Conservation (phyloP, 495 filamentous ascomycete genomes). For the Paragyromitra xinjiangensis region DNA sequence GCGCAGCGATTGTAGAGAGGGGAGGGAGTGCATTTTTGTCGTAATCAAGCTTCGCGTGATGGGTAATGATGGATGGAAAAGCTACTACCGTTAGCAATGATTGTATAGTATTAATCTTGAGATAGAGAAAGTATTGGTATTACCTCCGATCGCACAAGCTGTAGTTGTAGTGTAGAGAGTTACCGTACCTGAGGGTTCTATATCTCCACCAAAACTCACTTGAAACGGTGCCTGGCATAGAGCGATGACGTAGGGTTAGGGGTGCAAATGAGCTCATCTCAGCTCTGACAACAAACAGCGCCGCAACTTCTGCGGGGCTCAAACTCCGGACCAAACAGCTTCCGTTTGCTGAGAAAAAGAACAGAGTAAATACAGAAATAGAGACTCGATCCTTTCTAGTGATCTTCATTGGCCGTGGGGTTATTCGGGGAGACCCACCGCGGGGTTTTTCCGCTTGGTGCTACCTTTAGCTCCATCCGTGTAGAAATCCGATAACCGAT, state of each 20-base stretch:
- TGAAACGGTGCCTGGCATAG: not conserved
- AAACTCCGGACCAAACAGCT: not conserved
- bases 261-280: not conserved
- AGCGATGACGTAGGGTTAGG: slow-evolving; percentile 7
- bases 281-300: not conserved
- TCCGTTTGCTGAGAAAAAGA: not conserved
- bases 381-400: not conserved
- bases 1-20: slow-evolving; percentile 86
- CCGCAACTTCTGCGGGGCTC: not conserved
- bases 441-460: not conserved
- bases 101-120: slow-evolving; percentile 36
- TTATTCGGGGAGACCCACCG: not conserved
- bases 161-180: not conserved
- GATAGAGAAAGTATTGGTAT: not conserved
- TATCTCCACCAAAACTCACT: not conserved
- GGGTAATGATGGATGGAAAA: not conserved
- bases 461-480: not conserved
- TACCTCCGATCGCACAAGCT: too few species aligned
- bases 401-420: not conserved
- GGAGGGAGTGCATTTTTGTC: slow-evolving; percentile 87
- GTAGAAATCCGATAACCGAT: not conserved
- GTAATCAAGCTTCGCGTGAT: not conserved
- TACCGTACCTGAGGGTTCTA: not conserved
- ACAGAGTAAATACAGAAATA: not conserved
- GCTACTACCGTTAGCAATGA: not conserved